Base-by-base conservation (phyloP, 208 protist species). In the Trypanosoma lewisi region DNA sequence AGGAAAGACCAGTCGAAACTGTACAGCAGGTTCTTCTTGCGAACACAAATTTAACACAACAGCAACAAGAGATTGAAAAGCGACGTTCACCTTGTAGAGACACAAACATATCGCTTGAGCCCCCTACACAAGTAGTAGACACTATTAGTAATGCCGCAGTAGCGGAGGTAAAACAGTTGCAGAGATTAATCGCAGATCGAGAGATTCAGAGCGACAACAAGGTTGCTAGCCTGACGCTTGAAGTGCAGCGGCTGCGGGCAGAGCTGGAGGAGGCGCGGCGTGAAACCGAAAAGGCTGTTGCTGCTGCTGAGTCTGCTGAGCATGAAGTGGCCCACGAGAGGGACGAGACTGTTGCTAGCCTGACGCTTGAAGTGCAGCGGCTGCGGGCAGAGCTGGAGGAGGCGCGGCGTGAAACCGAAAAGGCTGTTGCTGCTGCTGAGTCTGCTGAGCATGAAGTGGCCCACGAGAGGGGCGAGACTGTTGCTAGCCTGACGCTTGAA, bases 161-260 rank as follows among this genome's bases (percentile, higher is more conserved):
- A 45, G 61, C 61, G 51, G 60, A 79, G 28, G 48, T 79, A 23
- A 23, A 50, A 17, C 47, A 62, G 2, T 67, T 82, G 41, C 41
- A 66, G 47, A 49, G n/a, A 19, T 27, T 19, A n/a, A 72, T 82
- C 3, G 36, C 39, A 12, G 42, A 57, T 14, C 47, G 56, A 7
- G 51, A 55, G 41, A 17, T 56, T 6, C 37, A 81, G 11, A 58
- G 58, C 25, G 45, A 62, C 50, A 28, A 36, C 9, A 27, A 21
- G 25, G 27, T 58, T 25, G 21, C 55, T 23, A n/a, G 49, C 1
- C 39, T 55, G 41, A 33, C 28, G 27, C 50, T 59, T 6, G 58
- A 75, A 63, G 21, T 71, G 16, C 57, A 77, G 58, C 17, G 21
- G 55, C 45, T 60, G 21, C n/a, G 49, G 39, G 17, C n/a, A 8